Evolutionary conservation across 2,329 filamentous ascomycete species (phyloP).

Genomic region (Cladosporium halotolerans): DNA sequence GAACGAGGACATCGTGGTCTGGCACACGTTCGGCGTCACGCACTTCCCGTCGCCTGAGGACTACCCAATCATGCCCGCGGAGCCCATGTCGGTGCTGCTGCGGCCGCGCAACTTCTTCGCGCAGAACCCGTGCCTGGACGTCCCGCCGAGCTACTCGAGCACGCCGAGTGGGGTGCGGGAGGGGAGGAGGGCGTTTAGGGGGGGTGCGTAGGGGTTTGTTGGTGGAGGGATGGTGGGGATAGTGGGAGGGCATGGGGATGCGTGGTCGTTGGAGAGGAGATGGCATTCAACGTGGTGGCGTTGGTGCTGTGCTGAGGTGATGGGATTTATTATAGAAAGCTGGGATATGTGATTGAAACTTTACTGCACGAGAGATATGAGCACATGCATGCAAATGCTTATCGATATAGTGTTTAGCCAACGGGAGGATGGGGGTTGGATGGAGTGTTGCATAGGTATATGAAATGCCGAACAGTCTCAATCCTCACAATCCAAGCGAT

Average conservation of each 20-base stretch:
- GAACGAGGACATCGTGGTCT: conserved; percentile 76
- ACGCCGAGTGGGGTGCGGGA: conserved; percentile 6
- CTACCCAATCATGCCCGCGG: conserved; percentile 82
- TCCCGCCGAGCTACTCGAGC: conserved; percentile 29
- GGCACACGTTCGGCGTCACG: conserved; percentile 85
- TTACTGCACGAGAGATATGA: too few species aligned
- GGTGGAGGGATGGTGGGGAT: not conserved
- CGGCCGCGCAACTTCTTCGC: conserved; percentile 47
- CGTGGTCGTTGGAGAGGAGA: too few species aligned
- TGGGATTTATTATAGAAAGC: too few species aligned
- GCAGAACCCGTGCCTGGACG: conserved; percentile 46
- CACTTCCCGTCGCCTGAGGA: conserved; percentile 84
- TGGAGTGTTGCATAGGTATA: too few species aligned
- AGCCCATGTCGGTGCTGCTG: conserved; percentile 45
- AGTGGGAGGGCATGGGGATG: not conserved
- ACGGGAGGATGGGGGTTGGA: too few species aligned
- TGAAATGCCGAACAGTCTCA: too few species aligned
- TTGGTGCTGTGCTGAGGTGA: too few species aligned
- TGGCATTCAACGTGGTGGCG: too few species aligned
- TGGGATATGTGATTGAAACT: too few species aligned
- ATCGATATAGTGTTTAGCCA: too few species aligned
- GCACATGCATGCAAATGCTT: too few species aligned
- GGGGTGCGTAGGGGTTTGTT: not conserved
- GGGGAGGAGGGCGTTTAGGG: conserved; percentile 4
- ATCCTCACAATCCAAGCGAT: not conserved